phyloP scores from a whole-genome alignment of 305 asterid genomes.

The Solanum hybrid region DNA sequence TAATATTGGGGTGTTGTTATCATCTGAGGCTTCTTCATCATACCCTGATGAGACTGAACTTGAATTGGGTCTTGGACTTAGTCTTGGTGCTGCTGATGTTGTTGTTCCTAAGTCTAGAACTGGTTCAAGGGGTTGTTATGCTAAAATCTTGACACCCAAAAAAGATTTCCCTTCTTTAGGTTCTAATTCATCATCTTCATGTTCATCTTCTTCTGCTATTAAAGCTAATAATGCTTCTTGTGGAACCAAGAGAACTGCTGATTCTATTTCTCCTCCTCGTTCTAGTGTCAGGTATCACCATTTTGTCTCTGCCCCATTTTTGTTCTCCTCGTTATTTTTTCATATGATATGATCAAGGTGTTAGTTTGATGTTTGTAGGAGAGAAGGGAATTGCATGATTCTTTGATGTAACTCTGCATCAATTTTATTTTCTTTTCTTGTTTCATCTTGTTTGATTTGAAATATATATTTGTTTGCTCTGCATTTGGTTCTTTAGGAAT shows the following conservation, averaged over 20 bases:
- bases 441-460: too few species aligned
- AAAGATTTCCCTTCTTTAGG: conserved; percentile 34
- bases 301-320: background rate
- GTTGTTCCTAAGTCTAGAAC: conserved; percentile 23
- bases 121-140: conserved; percentile 19
- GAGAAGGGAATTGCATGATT: background rate
- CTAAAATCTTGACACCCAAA: conserved; percentile 47
- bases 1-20: conserved; percentile 18
- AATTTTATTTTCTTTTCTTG: too few species aligned
- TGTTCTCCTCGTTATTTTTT: background rate
- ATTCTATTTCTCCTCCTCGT: conserved; percentile 69
- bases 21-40: conserved; percentile 62
- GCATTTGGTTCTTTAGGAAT: conserved; percentile 15
- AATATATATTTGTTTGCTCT: background rate
- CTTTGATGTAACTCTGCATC: background rate
- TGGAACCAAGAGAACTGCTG: conserved; percentile 67
- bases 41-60: conserved; percentile 50
- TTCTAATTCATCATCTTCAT: conserved; percentile 47
- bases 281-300: conserved; percentile 43
- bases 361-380: background rate
- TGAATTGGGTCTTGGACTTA: conserved; percentile 76
- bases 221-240: conserved; percentile 29
- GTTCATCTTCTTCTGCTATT: conserved; percentile 39
- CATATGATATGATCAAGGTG: background rate
- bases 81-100: conserved; percentile 43